phyloP scores from a whole-genome alignment of 2,329 filamentous ascomycete species.

The Fonsecaea monophora region DNA sequence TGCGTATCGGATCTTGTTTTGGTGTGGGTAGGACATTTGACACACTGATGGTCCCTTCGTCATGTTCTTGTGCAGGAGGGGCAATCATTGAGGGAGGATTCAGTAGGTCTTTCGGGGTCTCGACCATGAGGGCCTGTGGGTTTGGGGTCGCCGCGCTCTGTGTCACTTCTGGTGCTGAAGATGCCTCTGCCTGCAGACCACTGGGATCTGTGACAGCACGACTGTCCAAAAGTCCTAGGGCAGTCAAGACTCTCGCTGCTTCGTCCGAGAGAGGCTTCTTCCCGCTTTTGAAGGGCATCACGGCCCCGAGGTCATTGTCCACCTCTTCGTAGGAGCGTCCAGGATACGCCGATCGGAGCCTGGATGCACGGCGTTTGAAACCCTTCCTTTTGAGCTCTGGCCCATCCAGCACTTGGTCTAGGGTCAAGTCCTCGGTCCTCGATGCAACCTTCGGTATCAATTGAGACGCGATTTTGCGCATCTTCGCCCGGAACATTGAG shows the following conservation, averaged over 20 bases:
- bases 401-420: slow-evolving; percentile 18
- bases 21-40: background rate
- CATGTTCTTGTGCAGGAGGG: background rate
- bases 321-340: slow-evolving; percentile 18
- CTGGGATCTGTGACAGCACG: background rate
- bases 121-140: slow-evolving; percentile 7
- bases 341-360: slow-evolving; percentile 12
- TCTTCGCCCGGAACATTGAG: slow-evolving; percentile 3
- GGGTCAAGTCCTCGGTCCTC: slow-evolving; percentile 11
- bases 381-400: slow-evolving; percentile 7
- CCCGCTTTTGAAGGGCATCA: slow-evolving; percentile 14
- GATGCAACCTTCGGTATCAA: background rate
- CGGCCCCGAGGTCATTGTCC: slow-evolving; percentile 19
- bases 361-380: background rate
- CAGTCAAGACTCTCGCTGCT: slow-evolving; percentile 8
- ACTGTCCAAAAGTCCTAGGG: slow-evolving; percentile 4
- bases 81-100: background rate
- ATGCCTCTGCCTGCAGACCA: background rate
- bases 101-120: background rate
- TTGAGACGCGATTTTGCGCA: background rate
- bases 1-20: background rate
- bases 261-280: slow-evolving; percentile 3
- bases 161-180: background rate
- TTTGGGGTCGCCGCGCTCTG: background rate
- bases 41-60: background rate